Evolutionary conservation across 345 rosid genomes (phyloP).

Genomic region (Lepidium didymum): DNA sequence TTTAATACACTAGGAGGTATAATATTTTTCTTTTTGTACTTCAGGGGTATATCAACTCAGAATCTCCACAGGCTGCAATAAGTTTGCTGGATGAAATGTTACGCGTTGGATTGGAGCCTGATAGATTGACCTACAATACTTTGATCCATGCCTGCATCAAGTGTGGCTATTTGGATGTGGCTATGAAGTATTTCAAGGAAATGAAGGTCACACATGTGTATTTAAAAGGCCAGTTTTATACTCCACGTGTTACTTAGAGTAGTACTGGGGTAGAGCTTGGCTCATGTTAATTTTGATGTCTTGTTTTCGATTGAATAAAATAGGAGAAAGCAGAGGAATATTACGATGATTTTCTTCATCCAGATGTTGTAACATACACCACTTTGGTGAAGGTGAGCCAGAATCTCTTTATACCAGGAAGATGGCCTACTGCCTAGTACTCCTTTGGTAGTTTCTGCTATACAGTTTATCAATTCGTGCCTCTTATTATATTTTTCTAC

Average conservation of each 20-base stretch:
- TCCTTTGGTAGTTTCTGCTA: constrained; percentile 9
- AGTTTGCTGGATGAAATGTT: constrained; percentile 43
- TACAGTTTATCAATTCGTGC: not conserved
- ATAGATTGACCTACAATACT: constrained; percentile 59
- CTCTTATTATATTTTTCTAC: constrained; percentile 1
- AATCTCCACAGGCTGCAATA: constrained; percentile 48
- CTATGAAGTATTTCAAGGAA: constrained; percentile 55
- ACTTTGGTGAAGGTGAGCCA: constrained; percentile 51
- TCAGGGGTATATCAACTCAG: constrained; percentile 54
- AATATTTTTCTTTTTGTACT: not conserved
- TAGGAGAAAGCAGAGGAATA: constrained; percentile 45
- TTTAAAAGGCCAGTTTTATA: constrained; percentile 50
- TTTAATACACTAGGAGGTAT: not conserved
- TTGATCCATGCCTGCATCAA: constrained; percentile 53
- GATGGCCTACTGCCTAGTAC: not conserved
- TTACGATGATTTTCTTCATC: constrained; percentile 30
- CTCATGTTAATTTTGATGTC: constrained; percentile 8
- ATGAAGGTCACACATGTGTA: constrained; percentile 65
- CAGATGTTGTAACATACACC: constrained; percentile 60
- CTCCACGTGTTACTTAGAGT: constrained; percentile 33
- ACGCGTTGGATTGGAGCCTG: constrained; percentile 50
- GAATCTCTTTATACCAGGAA: not conserved
- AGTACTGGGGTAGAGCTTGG: constrained; percentile 18
- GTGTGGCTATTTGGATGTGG: constrained; percentile 45
- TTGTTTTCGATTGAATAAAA: not conserved